Conservation (phyloP, 257 asterid species). For the Henckelia pumila region DNA sequence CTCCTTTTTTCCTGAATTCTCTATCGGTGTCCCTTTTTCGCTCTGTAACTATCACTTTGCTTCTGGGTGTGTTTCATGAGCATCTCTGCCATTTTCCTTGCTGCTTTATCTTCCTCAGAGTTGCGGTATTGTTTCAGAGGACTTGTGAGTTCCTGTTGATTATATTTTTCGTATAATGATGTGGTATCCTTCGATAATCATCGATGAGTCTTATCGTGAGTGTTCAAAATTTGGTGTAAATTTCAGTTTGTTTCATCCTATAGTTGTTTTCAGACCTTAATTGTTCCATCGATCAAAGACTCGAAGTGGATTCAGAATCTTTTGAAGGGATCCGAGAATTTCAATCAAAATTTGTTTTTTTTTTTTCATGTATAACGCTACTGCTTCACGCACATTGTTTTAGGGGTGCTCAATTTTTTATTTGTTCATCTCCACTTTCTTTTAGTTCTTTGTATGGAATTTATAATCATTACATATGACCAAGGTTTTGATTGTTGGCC, state of each 20-base stretch:
- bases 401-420: not conserved
- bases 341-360: not conserved
- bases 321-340: not conserved
- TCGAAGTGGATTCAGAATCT: not conserved
- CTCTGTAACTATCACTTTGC: constrained; percentile 10
- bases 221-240: not conserved
- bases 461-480: constrained; percentile 2
- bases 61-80: constrained; percentile 15
- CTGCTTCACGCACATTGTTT: not conserved
- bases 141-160: constrained; percentile 11
- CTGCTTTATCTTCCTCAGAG: not conserved
- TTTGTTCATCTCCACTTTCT: not conserved
- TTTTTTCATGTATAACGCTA: not conserved
- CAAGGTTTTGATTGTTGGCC: constrained; percentile 23
- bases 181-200: constrained; percentile 6
- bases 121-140: constrained; percentile 12
- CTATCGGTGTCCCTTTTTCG: constrained; percentile 3
- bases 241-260: not conserved
- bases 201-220: not conserved
- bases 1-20: not conserved
- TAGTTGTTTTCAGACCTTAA: not conserved
- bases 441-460: not conserved
- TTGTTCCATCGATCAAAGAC: not conserved
- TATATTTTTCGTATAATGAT: constrained; percentile 22
- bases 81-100: constrained; percentile 1